These are phyloP conservation scores for Scenedesmus sp. DNA, from an alignment of 163 green algal species.

Conservation along the genomic window DNA sequence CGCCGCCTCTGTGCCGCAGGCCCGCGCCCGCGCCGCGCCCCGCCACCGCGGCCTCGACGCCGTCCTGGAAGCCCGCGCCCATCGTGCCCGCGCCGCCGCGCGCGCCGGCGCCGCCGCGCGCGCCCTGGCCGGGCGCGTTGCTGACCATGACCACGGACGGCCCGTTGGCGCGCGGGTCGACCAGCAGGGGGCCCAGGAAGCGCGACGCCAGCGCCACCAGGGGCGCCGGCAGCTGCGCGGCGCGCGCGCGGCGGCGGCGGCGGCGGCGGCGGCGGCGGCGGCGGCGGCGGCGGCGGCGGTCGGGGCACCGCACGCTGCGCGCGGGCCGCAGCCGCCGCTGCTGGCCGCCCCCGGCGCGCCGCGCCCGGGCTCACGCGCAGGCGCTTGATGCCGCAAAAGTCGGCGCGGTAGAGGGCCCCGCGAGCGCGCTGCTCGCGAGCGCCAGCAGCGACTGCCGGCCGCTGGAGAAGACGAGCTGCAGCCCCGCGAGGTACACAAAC, in stretches of 20 bases:
- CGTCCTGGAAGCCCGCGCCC: slow-evolving; percentile 22
- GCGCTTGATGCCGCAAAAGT: slow-evolving; percentile 54
- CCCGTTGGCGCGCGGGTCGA: slow-evolving; percentile 9
- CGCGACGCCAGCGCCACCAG: not conserved
- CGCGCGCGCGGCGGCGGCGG: not conserved
- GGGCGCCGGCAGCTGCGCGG: slow-evolving; percentile 1
- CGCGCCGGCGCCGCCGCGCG: not conserved
- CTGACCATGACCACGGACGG: slow-evolving; percentile 17
- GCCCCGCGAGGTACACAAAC: slow-evolving; percentile 59
- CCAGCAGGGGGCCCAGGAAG: slow-evolving; percentile 32
- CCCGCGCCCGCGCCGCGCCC: not conserved
- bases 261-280: not conserved
- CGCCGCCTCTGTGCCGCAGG: not conserved
- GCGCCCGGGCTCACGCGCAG: slow-evolving; percentile 56
- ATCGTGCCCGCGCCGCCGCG: not conserved
- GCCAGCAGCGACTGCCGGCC: slow-evolving; percentile 34
- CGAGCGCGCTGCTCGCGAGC: slow-evolving; percentile 37
- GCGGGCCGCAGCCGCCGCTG: not conserved
- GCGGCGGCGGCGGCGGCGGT: not conserved
- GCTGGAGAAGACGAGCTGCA: slow-evolving; percentile 54
- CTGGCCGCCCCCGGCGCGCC: not conserved
- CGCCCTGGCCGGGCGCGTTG: not conserved
- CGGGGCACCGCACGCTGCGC: not conserved
- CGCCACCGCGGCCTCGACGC: not conserved
- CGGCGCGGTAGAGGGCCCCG: slow-evolving; percentile 61